Conservation (phyloP, 768 basidiomycete genomes). For the Pleurotus eryngii region DNA sequence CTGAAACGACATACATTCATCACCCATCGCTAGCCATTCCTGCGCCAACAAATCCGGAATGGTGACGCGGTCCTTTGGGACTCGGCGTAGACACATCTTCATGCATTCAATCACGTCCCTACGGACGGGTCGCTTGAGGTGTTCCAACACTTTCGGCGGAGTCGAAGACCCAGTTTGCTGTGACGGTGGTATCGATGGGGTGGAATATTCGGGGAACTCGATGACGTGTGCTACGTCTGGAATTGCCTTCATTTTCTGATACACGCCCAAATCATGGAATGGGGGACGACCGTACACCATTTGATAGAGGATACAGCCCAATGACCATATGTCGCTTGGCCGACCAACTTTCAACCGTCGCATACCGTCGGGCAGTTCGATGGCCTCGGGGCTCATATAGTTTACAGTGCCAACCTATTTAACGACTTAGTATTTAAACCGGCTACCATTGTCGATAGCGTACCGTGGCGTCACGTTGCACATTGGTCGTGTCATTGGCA, state of each 20-base stretch:
- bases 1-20: neutral
- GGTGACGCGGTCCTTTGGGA: conserved; percentile 79
- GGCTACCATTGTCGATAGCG: conserved; percentile 5
- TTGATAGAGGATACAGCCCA: conserved; percentile 97
- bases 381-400: conserved; percentile 98
- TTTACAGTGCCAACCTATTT: conserved; percentile 91
- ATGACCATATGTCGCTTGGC: conserved; percentile 95
- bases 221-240: conserved; percentile 75
- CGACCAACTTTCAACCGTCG: conserved; percentile 92
- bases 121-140: conserved; percentile 69
- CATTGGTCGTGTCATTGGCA: conserved; percentile 97
- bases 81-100: conserved; percentile 74
- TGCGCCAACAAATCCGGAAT: conserved; percentile 86
- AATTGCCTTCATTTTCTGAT: conserved; percentile 93
- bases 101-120: conserved; percentile 77
- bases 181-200: conserved; percentile 45
- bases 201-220: conserved; percentile 72
- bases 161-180: conserved; percentile 26
- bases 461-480: conserved; percentile 94
- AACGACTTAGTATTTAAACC: neutral
- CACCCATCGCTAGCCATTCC: conserved; percentile 64
- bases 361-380: conserved; percentile 84
- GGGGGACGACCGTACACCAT: conserved; percentile 96
- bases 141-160: conserved; percentile 59
- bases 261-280: conserved; percentile 80